Base-by-base conservation (phyloP, 1,139 yeast species). In the Pneumocystis wakefieldiae region DNA sequence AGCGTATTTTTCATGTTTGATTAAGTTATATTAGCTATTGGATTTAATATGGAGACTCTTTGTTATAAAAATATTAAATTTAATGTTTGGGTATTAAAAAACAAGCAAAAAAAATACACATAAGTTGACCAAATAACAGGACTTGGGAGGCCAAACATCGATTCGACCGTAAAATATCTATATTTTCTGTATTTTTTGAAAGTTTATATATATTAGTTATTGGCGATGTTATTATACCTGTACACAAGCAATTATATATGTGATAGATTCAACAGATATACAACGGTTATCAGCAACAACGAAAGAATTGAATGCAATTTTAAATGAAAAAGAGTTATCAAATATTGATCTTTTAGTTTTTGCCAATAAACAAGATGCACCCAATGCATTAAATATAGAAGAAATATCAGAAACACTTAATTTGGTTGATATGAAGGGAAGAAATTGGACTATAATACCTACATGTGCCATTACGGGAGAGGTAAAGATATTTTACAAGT, bases 171-270 rank as follows among this genome's bases (percentile, higher is more conserved):
- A 19, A n/a, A 19, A 32, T 19, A 12, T 19, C 37, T 17, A 17
- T n/a, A 29, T 19, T 35, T 3, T n/a, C 15, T 97, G 90, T 74
- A 94, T 94, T 65, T 97, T 96, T 76, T 97, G 96, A 73, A 96
- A 89, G 76, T 95, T 88, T 71, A 80, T 95, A 73, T 83, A 88
- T 69, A 81, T 96, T 71, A 95, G 95, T 0, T 78, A 90, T 63
- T 90, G 97, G 97, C 83, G 97, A 74, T 96, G 90, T 73, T 91
- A 90, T 75, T 89, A 86, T 75, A 87, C 96, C 14, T 96, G 96
- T 38, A 88, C 97, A 2, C 87, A 89, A 71, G 96, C 96, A n/a
- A 87, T 88, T 74, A 88, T 88, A 75, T 88, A 87, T 76, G 95
- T 88, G 68, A 95, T 88, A 71, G 96, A 88, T 78, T 85, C 94